Base-by-base conservation (phyloP, 2,329 filamentous ascomycete genomes). In the Proliferodiscus dingleyae region DNA sequence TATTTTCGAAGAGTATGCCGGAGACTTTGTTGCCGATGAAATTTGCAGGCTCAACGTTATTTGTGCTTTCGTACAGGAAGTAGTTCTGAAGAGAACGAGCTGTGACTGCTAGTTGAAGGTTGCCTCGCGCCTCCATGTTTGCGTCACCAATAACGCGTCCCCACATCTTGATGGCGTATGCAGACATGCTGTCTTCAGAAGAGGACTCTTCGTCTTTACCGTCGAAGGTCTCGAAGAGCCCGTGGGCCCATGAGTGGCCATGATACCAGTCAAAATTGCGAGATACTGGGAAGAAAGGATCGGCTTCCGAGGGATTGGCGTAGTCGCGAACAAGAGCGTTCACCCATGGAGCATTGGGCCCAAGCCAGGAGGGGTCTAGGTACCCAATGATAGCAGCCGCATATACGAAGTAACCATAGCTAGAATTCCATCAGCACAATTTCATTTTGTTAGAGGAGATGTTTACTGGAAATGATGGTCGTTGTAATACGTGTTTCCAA, bases 231-330 rank as follows among this genome's bases (percentile, higher is more conserved):
- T 85, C 78, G 58, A 80, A 87, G 4, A 91, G 68, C 1, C 87
- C 87, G 45, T 88, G 89, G 2, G 91, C 91, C 89, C 91, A 96
- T 47, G 85, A 89, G 72, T 97, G 93, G 2, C 91, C 93, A 60
- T 94, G 82, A 65, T 83, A 97, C 88, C 89, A 96, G 24, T 97
- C 93, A 61, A 96, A 97, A 46, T 74, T 80, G 39, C 93, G 80
- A 50, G 78, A 90, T 55, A 88, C 83, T 0, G 91, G 90, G 65
- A 94, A 97, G 57, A 80, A 80, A 22, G 74, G 71, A 62, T 95
- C 90, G 15, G 75, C 64, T 2, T 72, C 61, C 55, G 78, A 83
- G 0, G 89, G 83, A 65, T 95, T 95, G 37, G 89, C 84, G 39
- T 78, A 68, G 54, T 98, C 93, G 47, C 93, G 84, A 39, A 93